A percentile compares a stretch with the other conserved stretches of the same genome.
These are phyloP conservation scores for Podaxis sp. DNA, from an alignment of 768 basidiomycete species.

Conservation along the genomic window DNA sequence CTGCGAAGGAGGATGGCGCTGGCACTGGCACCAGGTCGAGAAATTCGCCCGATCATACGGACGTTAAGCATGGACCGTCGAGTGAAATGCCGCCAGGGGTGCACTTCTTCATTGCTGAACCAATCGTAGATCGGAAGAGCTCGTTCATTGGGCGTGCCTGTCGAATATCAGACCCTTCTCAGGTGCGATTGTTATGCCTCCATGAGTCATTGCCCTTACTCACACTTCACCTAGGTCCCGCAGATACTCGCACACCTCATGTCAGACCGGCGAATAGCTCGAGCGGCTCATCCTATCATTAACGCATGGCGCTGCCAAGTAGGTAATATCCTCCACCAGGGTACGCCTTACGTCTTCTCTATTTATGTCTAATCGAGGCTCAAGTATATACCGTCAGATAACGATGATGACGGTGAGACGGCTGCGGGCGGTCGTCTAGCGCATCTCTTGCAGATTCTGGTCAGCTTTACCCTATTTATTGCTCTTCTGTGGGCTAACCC, in stretches of 20 bases:
- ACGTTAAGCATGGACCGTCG: constrained; percentile 11
- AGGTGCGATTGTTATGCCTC: constrained; percentile 43
- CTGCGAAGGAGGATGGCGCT: not conserved
- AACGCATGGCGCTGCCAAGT: constrained; percentile 82
- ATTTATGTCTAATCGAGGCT: not conserved
- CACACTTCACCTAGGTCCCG: constrained; percentile 50
- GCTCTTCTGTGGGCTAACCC: constrained; percentile 1
- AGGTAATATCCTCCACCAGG: constrained; percentile 70
- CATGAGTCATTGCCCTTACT: not conserved
- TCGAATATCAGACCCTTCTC: constrained; percentile 70
- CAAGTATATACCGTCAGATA: constrained; percentile 50
- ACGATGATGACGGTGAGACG: constrained; percentile 93
- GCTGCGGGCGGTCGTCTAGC: constrained; percentile 90
- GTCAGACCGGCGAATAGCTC: constrained; percentile 69
- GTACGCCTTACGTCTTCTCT: constrained; percentile 32
- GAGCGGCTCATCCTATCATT: constrained; percentile 78
- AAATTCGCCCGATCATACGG: constrained; percentile 13
- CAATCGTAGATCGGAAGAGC: constrained; percentile 85
- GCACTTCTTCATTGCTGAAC: constrained; percentile 69
- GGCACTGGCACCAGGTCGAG: not conserved
- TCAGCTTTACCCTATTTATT: constrained; percentile 30
- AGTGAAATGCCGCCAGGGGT: constrained; percentile 53
- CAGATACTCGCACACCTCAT: constrained; percentile 64
- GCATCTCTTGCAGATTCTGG: constrained; percentile 87
- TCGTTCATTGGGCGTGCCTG: constrained; percentile 86